A percentile compares a stretch with the other conserved stretches of the same genome.
phyloP scores from a whole-genome alignment of 805 yeast genomes.

The Brettanomyces nanus region DNA sequence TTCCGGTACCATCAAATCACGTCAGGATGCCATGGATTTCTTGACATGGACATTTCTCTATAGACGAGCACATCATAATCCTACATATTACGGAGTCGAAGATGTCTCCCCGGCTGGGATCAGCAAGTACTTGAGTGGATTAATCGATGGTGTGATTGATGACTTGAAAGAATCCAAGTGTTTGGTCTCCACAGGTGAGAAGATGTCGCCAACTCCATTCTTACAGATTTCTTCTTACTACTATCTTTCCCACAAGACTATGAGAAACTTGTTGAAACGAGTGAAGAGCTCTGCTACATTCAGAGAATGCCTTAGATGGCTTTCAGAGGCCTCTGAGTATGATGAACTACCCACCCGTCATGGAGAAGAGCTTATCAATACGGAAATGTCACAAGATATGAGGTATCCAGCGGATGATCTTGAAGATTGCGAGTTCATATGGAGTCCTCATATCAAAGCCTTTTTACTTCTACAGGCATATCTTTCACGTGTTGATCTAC shows the following conservation, averaged over 20 bases:
- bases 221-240: constrained; percentile 83
- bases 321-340: constrained; percentile 63
- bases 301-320: constrained; percentile 53
- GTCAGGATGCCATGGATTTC: constrained; percentile 69
- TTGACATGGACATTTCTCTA: constrained; percentile 70
- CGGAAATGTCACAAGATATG: constrained; percentile 71
- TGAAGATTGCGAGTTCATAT: constrained; percentile 52
- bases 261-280: constrained; percentile 56
- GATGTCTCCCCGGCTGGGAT: constrained; percentile 51
- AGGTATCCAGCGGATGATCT: constrained; percentile 53
- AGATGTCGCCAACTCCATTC: constrained; percentile 64
- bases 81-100: constrained; percentile 67
- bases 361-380: constrained; percentile 82
- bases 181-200: constrained; percentile 43
- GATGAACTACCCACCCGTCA: constrained; percentile 87
- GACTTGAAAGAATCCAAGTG: constrained; percentile 70
- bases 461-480: constrained; percentile 66
- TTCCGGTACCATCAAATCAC: constrained; percentile 53
- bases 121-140: constrained; percentile 45
- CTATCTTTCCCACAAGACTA: constrained; percentile 85
- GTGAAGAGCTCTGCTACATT: constrained; percentile 39
- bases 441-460: constrained; percentile 85
- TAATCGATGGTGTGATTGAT: constrained; percentile 62
- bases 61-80: constrained; percentile 69
- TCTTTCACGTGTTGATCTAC: constrained; percentile 65